These are phyloP conservation scores for Leccinum sublutescens DNA, from an alignment of 768 basidiomycete species.

Conservation along the genomic window DNA sequence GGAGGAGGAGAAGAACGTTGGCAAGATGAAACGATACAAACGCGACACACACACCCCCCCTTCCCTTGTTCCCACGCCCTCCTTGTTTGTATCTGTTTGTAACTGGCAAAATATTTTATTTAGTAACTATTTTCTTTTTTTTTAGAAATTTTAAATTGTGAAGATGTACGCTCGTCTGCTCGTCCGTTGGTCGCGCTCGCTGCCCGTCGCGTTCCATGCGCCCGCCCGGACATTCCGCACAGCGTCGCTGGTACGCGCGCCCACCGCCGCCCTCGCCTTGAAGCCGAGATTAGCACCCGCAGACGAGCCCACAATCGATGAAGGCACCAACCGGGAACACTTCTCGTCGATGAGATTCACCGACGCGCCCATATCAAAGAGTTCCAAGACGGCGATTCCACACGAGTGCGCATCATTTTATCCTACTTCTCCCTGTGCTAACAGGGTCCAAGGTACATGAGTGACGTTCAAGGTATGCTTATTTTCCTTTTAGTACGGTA, in stretches of 20 bases:
- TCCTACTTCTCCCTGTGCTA: conserved; percentile 17
- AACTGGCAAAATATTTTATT: conserved; percentile 1
- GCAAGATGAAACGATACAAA: conserved; percentile 20
- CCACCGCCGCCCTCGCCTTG: conserved; percentile 9
- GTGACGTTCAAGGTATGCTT: conserved; percentile 45
- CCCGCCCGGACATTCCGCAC: conserved; percentile 14
- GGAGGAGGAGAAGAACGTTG: conserved; percentile 7
- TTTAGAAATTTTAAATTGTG: not conserved
- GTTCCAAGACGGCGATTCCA: conserved; percentile 40
- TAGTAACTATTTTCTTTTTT: not conserved
- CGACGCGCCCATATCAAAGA: conserved; percentile 37
- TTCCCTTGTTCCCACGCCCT: conserved; percentile 23
- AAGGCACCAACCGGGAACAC: conserved; percentile 25
- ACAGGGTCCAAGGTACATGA: conserved; percentile 37
- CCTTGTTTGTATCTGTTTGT: conserved; percentile 25
- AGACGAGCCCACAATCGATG: conserved; percentile 12
- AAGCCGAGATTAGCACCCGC: conserved; percentile 9
- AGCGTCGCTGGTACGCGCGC: conserved; percentile 9
- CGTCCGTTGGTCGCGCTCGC: conserved; percentile 21
- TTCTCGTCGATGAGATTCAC: conserved; percentile 29
- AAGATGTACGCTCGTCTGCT: conserved; percentile 27
- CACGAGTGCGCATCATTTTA: conserved; percentile 38
- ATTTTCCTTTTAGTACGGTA: not conserved
- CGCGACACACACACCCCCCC: conserved; percentile 21
- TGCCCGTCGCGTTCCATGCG: conserved; percentile 9